These are phyloP conservation scores for Friedmanniomyces simplex DNA, from an alignment of 495 filamentous ascomycete species.

Conservation along the genomic window DNA sequence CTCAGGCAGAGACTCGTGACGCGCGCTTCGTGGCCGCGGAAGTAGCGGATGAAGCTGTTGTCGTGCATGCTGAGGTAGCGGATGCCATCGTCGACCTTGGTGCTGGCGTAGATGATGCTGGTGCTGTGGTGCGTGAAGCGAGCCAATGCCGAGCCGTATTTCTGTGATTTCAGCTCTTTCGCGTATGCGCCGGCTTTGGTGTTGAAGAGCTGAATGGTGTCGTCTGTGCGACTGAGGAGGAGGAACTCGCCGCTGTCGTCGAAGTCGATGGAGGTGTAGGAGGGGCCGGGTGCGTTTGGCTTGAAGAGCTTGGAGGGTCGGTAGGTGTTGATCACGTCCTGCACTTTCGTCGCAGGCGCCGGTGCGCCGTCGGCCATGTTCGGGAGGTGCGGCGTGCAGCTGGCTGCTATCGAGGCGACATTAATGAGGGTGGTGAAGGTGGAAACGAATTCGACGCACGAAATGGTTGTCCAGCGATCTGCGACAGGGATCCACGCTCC, in stretches of 20 bases:
- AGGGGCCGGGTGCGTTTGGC: conserved; percentile 30
- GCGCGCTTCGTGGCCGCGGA: conserved; percentile 69
- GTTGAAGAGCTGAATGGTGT: conserved; percentile 90
- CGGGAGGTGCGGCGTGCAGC: neutral
- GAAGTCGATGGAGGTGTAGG: conserved; percentile 76
- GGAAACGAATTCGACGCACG: too few relatives aligned
- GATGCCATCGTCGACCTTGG: conserved; percentile 86
- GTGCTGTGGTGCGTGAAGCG: conserved; percentile 84
- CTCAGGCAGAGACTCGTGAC: conserved; percentile 72
- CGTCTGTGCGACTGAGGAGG: conserved; percentile 78
- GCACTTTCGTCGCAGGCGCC: conserved; percentile 25
- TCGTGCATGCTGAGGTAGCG: conserved; percentile 89
- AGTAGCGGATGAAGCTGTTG: conserved; percentile 90
- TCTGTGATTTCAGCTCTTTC: conserved; percentile 78
- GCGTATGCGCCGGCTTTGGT: conserved; percentile 77
- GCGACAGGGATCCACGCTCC: neutral
- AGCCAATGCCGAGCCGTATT: conserved; percentile 89
- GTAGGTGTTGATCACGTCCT: conserved; percentile 30
- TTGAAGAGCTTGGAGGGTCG: conserved; percentile 32
- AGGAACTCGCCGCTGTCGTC: conserved; percentile 86
- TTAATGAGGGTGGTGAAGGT: too few relatives aligned
- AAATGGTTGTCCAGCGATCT: too few relatives aligned
- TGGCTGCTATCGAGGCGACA: neutral
- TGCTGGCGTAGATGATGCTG: conserved; percentile 88
- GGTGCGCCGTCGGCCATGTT: conserved; percentile 3